phyloP scores from a whole-genome alignment of 176 grass and related monocot species.

The Aegilops sharonensis region DNA sequence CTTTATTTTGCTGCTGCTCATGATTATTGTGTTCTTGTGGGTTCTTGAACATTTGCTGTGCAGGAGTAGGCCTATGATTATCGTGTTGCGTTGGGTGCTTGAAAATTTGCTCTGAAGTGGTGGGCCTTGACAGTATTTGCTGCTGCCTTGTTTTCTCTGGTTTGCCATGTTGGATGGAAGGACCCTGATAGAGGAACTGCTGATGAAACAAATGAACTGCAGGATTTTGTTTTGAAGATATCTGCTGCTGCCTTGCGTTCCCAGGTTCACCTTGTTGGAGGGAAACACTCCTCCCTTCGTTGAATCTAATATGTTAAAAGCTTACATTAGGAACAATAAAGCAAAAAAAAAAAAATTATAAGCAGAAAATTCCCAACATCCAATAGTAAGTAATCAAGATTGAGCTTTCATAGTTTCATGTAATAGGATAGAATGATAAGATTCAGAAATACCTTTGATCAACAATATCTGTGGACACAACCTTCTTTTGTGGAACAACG shows the following conservation, averaged over 20 bases:
- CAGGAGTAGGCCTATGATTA: not conserved
- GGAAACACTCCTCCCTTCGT: not conserved
- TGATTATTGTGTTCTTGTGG: not conserved
- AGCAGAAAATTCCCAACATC: not conserved
- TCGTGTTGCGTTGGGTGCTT: not conserved
- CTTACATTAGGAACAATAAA: not conserved
- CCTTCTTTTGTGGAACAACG: not conserved
- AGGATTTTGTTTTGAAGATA: slow-evolving; percentile 5
- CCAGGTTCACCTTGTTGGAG: not conserved
- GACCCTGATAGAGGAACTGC: not conserved
- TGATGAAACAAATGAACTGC: slow-evolving; percentile 1
- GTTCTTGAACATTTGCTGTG: not conserved
- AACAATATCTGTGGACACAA: not conserved
- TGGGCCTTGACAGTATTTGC: not conserved
- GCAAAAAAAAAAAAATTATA: not conserved
- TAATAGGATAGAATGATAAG: not conserved
- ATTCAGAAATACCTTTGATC: slow-evolving; percentile 13
- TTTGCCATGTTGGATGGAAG: slow-evolving; percentile 1
- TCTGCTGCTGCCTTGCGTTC: not conserved
- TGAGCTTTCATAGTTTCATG: not conserved
- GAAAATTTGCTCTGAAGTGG: not conserved
- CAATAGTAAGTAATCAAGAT: not conserved
- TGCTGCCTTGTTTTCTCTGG: not conserved
- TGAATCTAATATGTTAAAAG: not conserved
- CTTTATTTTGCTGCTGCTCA: not conserved